Conservation (phyloP, 2,329 filamentous ascomycete species). For the Aphanocladium album region DNA sequence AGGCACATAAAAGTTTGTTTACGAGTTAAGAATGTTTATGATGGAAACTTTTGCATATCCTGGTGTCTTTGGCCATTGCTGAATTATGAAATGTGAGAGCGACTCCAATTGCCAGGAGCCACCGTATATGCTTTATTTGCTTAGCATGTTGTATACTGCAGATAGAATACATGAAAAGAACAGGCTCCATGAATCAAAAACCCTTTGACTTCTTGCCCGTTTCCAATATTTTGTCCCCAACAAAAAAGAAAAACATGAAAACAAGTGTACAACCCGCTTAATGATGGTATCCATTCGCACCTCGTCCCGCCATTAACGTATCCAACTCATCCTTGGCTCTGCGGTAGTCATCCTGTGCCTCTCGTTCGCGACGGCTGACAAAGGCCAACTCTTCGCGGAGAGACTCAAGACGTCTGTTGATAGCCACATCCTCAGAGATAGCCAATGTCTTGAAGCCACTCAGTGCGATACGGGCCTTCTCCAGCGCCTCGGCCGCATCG, state of each 20-base stretch:
- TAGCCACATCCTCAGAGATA: slow-evolving; percentile 72
- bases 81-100: not conserved
- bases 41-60: not conserved
- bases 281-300: slow-evolving; percentile 8
- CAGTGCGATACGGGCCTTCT: slow-evolving; percentile 66
- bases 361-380: slow-evolving; percentile 75
- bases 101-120: not conserved
- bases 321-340: slow-evolving; percentile 72
- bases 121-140: not conserved
- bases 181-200: not conserved
- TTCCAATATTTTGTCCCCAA: not conserved
- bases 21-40: not conserved
- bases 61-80: not conserved
- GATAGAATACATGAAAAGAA: slow-evolving; percentile 8
- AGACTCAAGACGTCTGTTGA: slow-evolving; percentile 65
- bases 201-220: not conserved
- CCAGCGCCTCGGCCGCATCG: slow-evolving; percentile 68
- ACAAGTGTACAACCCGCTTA: slow-evolving; percentile 6
- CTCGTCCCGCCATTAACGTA: slow-evolving; percentile 37
- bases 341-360: slow-evolving; percentile 84
- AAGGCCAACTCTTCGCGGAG: slow-evolving; percentile 80
- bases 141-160: not conserved
- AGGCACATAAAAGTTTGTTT: not conserved
- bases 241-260: not conserved
- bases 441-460: slow-evolving; percentile 71